These are phyloP conservation scores for Pholiota conissans DNA, from an alignment of 768 basidiomycete species.

Conservation along the genomic window DNA sequence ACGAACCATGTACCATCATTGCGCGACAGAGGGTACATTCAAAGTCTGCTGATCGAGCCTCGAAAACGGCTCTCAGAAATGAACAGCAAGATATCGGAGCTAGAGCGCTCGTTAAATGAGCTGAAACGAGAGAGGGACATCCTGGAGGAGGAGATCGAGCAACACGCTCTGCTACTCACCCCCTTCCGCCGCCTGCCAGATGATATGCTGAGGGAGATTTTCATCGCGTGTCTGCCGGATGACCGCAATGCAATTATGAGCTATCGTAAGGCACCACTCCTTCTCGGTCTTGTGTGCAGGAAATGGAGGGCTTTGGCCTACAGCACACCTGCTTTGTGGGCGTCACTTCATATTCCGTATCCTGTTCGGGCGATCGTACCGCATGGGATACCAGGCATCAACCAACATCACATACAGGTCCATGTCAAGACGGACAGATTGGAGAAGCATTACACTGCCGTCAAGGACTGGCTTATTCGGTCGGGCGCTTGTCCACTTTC, in stretches of 20 bases:
- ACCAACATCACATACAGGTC: neutral
- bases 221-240: slow-evolving; percentile 13
- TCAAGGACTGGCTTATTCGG: neutral
- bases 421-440: slow-evolving; percentile 6
- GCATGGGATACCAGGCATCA: neutral
- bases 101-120: slow-evolving; percentile 1
- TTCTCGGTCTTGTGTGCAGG: slow-evolving; percentile 17
- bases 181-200: slow-evolving; percentile 15
- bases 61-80: slow-evolving; percentile 1
- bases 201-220: slow-evolving; percentile 16
- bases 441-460: neutral
- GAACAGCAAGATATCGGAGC: slow-evolving; percentile 8
- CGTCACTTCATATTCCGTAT: slow-evolving; percentile 15
- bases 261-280: slow-evolving; percentile 9
- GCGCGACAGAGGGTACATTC: slow-evolving; percentile 12
- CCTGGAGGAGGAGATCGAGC: slow-evolving; percentile 7
- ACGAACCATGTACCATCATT: slow-evolving; percentile 15
- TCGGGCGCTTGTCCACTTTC: neutral
- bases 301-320: slow-evolving; percentile 14
- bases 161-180: slow-evolving; percentile 12
- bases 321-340: slow-evolving; percentile 17
- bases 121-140: too few species aligned
- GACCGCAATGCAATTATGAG: slow-evolving; percentile 16
- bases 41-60: slow-evolving; percentile 8
- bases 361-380: too few species aligned